A percentile compares a stretch with the other conserved stretches of the same genome.
phyloP scores from a whole-genome alignment of 352 stramenopile species.

The Saprolegnia diclina region DNA sequence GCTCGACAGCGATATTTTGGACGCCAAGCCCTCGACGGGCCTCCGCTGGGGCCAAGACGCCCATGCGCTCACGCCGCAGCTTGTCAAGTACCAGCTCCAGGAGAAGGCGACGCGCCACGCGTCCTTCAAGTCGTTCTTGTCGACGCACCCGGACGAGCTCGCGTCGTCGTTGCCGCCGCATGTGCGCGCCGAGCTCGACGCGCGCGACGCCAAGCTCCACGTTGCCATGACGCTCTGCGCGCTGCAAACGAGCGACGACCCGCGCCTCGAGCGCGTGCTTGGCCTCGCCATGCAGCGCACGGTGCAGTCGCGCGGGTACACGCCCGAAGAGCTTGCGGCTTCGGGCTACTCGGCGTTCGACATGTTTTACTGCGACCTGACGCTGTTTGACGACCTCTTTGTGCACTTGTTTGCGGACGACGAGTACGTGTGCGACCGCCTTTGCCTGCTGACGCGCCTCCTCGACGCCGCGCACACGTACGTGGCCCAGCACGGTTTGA shows the following conservation, averaged over 20 bases:
- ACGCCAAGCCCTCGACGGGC: slow-evolving; percentile 74
- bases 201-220: slow-evolving; percentile 73
- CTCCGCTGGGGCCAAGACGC: slow-evolving; percentile 61
- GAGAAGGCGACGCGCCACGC: slow-evolving; percentile 61
- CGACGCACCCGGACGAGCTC: slow-evolving; percentile 26
- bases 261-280: slow-evolving; percentile 47
- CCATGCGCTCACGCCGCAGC: slow-evolving; percentile 43
- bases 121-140: slow-evolving; percentile 60
- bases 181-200: slow-evolving; percentile 39
- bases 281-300: slow-evolving; percentile 69
- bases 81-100: slow-evolving; percentile 81
- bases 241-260: slow-evolving; percentile 34
- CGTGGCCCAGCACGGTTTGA: slow-evolving; percentile 27
- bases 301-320: slow-evolving; percentile 64
- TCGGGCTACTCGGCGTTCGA: slow-evolving; percentile 83
- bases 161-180: neutral
- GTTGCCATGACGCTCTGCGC: slow-evolving; percentile 69
- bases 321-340: slow-evolving; percentile 68
- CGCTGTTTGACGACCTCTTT: slow-evolving; percentile 69
- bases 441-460: neutral
- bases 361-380: slow-evolving; percentile 85
- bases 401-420: slow-evolving; percentile 48
- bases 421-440: slow-evolving; percentile 13
- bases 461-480: slow-evolving; percentile 38
- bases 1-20: slow-evolving; percentile 65